Base-by-base conservation (phyloP, 2,329 filamentous ascomycete genomes). In the Curvularia sp. region DNA sequence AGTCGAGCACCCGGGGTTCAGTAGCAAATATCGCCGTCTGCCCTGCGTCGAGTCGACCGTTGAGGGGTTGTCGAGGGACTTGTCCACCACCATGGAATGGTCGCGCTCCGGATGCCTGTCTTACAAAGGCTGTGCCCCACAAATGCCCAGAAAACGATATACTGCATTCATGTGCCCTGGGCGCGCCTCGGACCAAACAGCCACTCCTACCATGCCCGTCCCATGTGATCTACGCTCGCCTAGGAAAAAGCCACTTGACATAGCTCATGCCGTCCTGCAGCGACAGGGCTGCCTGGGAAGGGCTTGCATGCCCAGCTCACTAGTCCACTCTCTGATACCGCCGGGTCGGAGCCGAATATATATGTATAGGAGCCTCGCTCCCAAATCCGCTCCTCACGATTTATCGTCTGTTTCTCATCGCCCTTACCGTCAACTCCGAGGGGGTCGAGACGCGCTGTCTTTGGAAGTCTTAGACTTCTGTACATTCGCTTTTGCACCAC, bases 401-500 rank as follows among this genome's bases (percentile, higher is more conserved):
- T 63, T 63, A 63, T 66, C 68, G 65, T 67, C 59, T 64, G 53
- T 51, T 57, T 46, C 56, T 53, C 47, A 49, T 49, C 46, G 39
- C 44, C 56, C 55, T 57, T 43, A 48, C 59, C 41, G 59, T 66
- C 62, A 67, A 66, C 31, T 46, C 50, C 49, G 18, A 52, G 56
- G 63, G 65, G 58, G 50, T 60, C 55, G 60, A 57, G 62, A 56
- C 63, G 62, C 64, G 60, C 51, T 51, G 28, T 10, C 30, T 39
- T 42, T 70, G 69, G 74, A 71, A 67, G 69, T 72, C 67, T 42
- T 65, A 48, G 68, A 67, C 72, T 74, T 75, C 74, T 58, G 71
- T 77, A 72, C 75, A 75, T 70, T 78, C 75, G 74, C 75, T 77
- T 70, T 68, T 63, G 54, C 55, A 50, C 46, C 58, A 68, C 69